Evolutionary conservation across 2,329 filamentous ascomycete species (phyloP), one percentile per base, ranked within the genome.

Genomic region (Phialocephala sp.): DNA sequence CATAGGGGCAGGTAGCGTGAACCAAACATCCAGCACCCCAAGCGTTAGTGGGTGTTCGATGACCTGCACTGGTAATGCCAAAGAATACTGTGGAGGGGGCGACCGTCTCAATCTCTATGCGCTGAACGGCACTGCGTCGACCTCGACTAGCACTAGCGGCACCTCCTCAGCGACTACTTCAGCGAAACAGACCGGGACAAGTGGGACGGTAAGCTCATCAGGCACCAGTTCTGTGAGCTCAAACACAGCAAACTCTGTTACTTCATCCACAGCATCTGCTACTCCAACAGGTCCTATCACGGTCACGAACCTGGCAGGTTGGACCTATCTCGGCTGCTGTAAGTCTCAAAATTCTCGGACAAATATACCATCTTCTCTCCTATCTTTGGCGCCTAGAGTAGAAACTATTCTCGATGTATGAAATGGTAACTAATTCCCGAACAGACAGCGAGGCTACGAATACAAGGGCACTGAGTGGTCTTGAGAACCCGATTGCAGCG

Each of bases 31-130:
- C 6, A 57, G 54, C 11, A 59, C 60, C 45, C 59, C 63, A 36
- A 56, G 36, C 27, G 45, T 63, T 20, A 66, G 32, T 27, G 64
- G 63, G 15, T 76, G 73, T 57, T 68, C 59, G 22, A 69, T 69
- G 64, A 55, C 60, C 15, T 70, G 68, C 43, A 45, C 60, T 9
- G 75, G 74, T 4, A 57, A 57, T 24, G 9, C 55, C n/a, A 37
- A 36, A 20, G 32, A 57, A 35, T 37, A 37, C 27, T 80, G 78
- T 60, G 78, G 79, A 35, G 78, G 72, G 6, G 66, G 70, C 22
- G 71, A 71, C 62, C 66, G 75, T 59, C 32, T 78, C 50, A 54
- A 54, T 75, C 68, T 60, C 57, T 74, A 27, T 73, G 72, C 64
- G 20, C 72, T 71, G 68, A 75, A 68, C 55, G 72, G 73, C 20